Base-by-base conservation (phyloP, 768 basidiomycete genomes). In the Boletus sp. region DNA sequence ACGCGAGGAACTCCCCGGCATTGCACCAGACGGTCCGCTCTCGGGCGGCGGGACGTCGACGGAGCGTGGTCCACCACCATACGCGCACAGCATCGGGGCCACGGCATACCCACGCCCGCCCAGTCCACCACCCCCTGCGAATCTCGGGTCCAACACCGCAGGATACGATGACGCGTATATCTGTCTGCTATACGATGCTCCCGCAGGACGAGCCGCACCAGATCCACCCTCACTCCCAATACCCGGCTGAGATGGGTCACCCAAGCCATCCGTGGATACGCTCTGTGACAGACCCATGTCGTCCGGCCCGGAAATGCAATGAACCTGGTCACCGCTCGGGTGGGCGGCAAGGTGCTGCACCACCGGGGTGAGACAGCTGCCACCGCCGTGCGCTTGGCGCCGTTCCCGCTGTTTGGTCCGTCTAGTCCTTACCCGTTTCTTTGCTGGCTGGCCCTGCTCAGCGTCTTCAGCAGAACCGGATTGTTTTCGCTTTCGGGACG, bases 401-500 rank as follows among this genome's bases (percentile, higher is more conserved):
- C 65, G 61, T 42, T 45, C 47, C 3, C 57, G 62, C 57, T 61
- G 73, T 63, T 64, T 72, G 57, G 53, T 64, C 64, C 56, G 73
- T 61, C 58, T 75, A 52, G 49, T 62, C 54, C 59, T 64, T 7
- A 5, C 18, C 47, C 32, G 24, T 53, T 62, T 77, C 65, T 62
- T 70, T 50, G 46, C 45, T 45, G 58, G 65, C 46, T 35, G 70
- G 8, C 35, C 30, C 5, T 58, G 54, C 7, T 61, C 62, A 7
- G 24, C 17, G 46, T 51, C 70, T 45, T 71, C 62, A 7, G 41
- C 24, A 49, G 56, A 62, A 29, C 66, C 70, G 6, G 62, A 59
- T 30, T 72, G 70, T 59, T 76, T 77, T 37, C 79, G 74, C 57
- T 80, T 80, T 35, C 57, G 58, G 52, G 61, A 60, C 50, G 53